Evolutionary conservation across 352 stramenopile genomes (phyloP).

Genomic region (Pythium folliculosum): DNA sequence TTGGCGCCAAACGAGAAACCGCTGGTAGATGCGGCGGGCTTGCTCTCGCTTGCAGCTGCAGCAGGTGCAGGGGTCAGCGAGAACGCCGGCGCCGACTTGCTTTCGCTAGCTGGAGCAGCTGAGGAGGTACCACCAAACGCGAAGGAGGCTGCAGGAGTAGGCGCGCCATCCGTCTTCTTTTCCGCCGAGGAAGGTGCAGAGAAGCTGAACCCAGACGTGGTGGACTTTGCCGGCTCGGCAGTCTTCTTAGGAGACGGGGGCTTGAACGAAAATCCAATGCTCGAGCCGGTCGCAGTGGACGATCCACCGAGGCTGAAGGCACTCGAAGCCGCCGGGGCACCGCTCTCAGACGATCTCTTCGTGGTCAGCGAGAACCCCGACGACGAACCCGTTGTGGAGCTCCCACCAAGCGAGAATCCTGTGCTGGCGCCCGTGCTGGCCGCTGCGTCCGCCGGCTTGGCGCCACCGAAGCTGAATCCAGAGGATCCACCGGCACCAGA

Average conservation of each 20-base stretch:
- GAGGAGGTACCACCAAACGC: slow-evolving; percentile 2
- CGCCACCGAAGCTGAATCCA: slow-evolving; percentile 22
- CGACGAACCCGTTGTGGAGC: slow-evolving; percentile 1
- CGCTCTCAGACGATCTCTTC: neutral
- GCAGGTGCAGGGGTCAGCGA: slow-evolving; percentile 16
- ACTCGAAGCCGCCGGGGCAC: slow-evolving; percentile 1
- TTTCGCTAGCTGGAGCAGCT: slow-evolving; percentile 8
- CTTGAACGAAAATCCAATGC: slow-evolving; percentile 28
- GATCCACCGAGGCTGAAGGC: slow-evolving; percentile 29
- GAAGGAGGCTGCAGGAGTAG: slow-evolving; percentile 3
- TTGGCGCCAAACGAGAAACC: slow-evolving; percentile 31
- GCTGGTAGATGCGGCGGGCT: slow-evolving; percentile 6
- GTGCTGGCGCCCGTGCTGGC: neutral
- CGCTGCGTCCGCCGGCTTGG: slow-evolving; percentile 6
- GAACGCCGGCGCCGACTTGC: slow-evolving; percentile 21
- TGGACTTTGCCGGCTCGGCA: slow-evolving; percentile 19
- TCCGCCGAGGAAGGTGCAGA: slow-evolving; percentile 12
- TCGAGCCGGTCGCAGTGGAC: neutral
- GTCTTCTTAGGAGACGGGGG: slow-evolving; percentile 34
- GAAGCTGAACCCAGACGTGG: slow-evolving; percentile 23
- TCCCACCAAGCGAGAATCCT: slow-evolving; percentile 22
- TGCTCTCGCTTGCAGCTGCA: slow-evolving; percentile 18
- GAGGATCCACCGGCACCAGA: neutral
- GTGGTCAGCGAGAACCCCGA: slow-evolving; percentile 26
- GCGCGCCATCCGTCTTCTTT: slow-evolving; percentile 19